Conservation (phyloP, 1,139 yeast species). For the Ogataea hybrid region DNA sequence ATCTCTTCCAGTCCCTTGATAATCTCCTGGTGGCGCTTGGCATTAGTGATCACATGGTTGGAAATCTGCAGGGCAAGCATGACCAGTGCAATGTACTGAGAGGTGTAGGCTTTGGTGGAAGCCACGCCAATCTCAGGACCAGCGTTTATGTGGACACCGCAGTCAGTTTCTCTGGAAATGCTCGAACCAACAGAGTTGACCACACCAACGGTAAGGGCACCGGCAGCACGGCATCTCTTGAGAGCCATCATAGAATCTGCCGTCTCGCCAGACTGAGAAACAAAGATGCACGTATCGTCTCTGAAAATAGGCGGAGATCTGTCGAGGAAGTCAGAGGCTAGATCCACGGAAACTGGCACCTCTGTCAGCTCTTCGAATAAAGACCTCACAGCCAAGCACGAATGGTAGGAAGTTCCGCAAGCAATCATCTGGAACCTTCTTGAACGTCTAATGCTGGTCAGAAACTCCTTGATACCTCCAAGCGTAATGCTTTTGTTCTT, state of each 20-base stretch:
- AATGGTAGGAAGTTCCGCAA: conserved; percentile 98
- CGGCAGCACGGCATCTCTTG: conserved; percentile 94
- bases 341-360: conserved; percentile 92
- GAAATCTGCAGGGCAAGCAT: conserved; percentile 95
- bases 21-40: conserved; percentile 76
- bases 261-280: conserved; percentile 98
- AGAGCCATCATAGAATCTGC: conserved; percentile 98
- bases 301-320: conserved; percentile 95
- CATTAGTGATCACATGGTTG: conserved; percentile 81
- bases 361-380: conserved; percentile 96
- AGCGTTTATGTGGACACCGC: conserved; percentile 99
- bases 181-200: conserved; percentile 96
- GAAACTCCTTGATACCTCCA: conserved; percentile 86
- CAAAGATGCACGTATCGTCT: conserved; percentile 97
- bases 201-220: conserved; percentile 96
- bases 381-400: conserved; percentile 95
- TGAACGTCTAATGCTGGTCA: conserved; percentile 89
- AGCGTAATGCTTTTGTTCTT: conserved; percentile 72
- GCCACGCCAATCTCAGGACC: conserved; percentile 99
- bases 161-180: conserved; percentile 94
- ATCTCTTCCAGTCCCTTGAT: conserved; percentile 82
- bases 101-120: conserved; percentile 98
- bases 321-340: conserved; percentile 97
- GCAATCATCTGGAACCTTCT: conserved; percentile 98
- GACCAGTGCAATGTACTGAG: conserved; percentile 95